Evolutionary conservation across 1,139 yeast genomes (phyloP).

Genomic region (Yamadazyma kanchanaburiensis): DNA sequence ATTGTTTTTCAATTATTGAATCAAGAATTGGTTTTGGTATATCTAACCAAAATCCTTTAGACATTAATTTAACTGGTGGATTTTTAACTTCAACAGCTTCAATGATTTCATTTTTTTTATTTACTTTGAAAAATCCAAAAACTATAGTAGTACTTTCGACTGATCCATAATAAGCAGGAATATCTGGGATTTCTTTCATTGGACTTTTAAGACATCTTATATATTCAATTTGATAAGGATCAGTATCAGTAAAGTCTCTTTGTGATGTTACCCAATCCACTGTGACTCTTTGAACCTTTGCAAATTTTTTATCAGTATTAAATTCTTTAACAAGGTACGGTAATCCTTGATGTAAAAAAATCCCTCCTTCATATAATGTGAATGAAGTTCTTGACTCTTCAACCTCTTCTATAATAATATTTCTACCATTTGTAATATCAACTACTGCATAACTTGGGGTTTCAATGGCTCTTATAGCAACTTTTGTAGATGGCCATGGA

Average conservation of each 20-base stretch:
- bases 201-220: constrained; percentile 48
- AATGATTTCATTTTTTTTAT: constrained; percentile 67
- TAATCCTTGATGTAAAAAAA: constrained; percentile 88
- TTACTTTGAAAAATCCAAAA: constrained; percentile 89
- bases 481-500: constrained; percentile 78
- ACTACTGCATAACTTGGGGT: constrained; percentile 83
- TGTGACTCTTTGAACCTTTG: constrained; percentile 80
- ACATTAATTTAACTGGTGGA: constrained; percentile 67
- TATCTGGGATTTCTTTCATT: constrained; percentile 32
- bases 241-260: constrained; percentile 89
- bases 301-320: constrained; percentile 69
- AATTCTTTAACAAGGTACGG: constrained; percentile 85
- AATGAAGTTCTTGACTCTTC: constrained; percentile 88
- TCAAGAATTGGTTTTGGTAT: constrained; percentile 65
- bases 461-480: constrained; percentile 78
- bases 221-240: constrained; percentile 71
- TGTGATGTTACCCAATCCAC: constrained; percentile 94
- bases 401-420: constrained; percentile 81
- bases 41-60: constrained; percentile 92
- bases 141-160: constrained; percentile 71
- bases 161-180: constrained; percentile 73
- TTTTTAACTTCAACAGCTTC: constrained; percentile 92
- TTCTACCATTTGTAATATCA: constrained; percentile 74
- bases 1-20: constrained; percentile 48
- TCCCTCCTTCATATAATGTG: constrained; percentile 93